These are phyloP conservation scores for Hypsizygus ulmarius DNA, from an alignment of 1,284 basidiomycete genomes.

Conservation along the genomic window DNA sequence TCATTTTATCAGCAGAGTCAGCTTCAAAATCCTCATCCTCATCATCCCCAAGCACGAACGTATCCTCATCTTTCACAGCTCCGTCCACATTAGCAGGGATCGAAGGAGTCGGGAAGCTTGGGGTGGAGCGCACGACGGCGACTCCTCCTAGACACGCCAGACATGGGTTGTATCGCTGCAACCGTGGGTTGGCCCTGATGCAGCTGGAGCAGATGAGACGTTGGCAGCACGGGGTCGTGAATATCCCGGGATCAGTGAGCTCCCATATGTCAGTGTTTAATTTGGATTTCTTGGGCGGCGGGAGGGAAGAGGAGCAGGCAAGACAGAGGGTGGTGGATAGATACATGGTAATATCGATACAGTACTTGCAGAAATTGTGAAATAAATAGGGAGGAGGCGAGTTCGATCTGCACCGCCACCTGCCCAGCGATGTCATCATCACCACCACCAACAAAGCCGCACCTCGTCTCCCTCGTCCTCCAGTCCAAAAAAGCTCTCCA, in stretches of 20 bases:
- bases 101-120: constrained; percentile 8
- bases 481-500: constrained; percentile 79
- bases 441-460: constrained; percentile 27
- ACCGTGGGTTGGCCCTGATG: constrained; percentile 51
- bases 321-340: constrained; percentile 47
- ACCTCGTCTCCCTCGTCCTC: constrained; percentile 70
- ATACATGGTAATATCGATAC: background rate
- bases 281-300: constrained; percentile 26
- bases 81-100: constrained; percentile 47
- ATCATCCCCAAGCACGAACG: constrained; percentile 62
- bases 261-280: constrained; percentile 20
- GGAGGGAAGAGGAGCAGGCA: constrained; percentile 62
- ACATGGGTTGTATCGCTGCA: constrained; percentile 63
- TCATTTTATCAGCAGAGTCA: constrained; percentile 11
- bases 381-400: constrained; percentile 3
- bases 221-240: constrained; percentile 55
- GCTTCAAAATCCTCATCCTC: constrained; percentile 43
- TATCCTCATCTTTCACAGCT: constrained; percentile 53
- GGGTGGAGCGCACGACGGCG: constrained; percentile 36
- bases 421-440: constrained; percentile 21
- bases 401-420: constrained; percentile 5
- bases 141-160: constrained; percentile 60
- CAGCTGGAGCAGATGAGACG: constrained; percentile 60
- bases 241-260: constrained; percentile 22
- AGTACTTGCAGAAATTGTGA: constrained; percentile 1